Percentiles rank a stretch among this genome's conserved stretches.
Evolutionary conservation across 2,329 filamentous ascomycete genomes (phyloP).

Genomic region (Aspergillus chevalieri): DNA sequence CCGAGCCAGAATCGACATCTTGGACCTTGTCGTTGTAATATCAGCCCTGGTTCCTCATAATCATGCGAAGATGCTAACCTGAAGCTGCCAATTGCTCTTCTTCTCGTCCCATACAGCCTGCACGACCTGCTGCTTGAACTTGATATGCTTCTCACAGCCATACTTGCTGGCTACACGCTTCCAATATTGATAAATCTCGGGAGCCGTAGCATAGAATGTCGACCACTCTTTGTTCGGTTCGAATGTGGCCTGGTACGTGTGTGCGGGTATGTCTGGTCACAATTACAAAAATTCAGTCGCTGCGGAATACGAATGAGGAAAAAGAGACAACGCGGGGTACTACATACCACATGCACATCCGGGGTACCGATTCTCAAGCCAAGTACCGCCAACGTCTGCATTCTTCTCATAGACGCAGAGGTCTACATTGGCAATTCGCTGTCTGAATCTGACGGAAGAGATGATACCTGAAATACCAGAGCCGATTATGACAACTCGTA

Average conservation of each 20-base stretch:
- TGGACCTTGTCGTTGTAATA: slow-evolving; percentile 11
- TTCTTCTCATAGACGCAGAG: slow-evolving; percentile 32
- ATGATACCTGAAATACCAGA: slow-evolving; percentile 37
- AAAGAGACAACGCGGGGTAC: slow-evolving; percentile 4
- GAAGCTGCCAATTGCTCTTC: slow-evolving; percentile 21
- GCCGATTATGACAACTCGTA: slow-evolving; percentile 33
- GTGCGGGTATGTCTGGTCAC: slow-evolving; percentile 38
- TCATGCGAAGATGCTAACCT: slow-evolving; percentile 11
- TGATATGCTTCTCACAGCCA: slow-evolving; percentile 44
- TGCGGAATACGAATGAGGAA: fast-evolving
- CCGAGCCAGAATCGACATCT: slow-evolving; percentile 15
- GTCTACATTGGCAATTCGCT: slow-evolving; percentile 32
- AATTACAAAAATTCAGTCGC: neutral
- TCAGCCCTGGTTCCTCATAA: too few species aligned
- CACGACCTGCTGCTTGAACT: slow-evolving; percentile 41
- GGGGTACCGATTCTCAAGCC: slow-evolving; percentile 32
- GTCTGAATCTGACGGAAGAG: slow-evolving; percentile 31
- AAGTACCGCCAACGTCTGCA: slow-evolving; percentile 28
- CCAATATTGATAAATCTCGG: slow-evolving; percentile 47
- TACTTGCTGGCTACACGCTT: slow-evolving; percentile 41
- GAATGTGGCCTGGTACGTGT: slow-evolving; percentile 48
- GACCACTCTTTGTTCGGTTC: slow-evolving; percentile 45
- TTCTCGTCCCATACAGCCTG: slow-evolving; percentile 41
- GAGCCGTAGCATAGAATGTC: slow-evolving; percentile 43
- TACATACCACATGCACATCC: slow-evolving; percentile 30